A percentile compares a stretch with the other conserved stretches of the same genome.
phyloP scores from a whole-genome alignment of 768 basidiomycete species.

The Trametes elegans region DNA sequence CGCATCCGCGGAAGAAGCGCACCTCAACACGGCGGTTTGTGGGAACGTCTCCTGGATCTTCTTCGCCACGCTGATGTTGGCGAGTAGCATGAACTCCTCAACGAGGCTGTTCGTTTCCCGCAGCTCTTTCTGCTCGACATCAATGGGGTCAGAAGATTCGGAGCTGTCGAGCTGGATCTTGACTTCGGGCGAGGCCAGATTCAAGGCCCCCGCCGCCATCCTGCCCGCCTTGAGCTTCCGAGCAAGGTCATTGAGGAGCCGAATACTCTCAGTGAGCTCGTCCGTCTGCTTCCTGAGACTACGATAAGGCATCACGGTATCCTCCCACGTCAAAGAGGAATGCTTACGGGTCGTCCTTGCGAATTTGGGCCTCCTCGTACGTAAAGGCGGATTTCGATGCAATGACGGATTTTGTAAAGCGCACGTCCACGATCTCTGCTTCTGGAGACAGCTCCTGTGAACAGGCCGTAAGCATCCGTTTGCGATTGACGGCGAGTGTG shows the following conservation, averaged over 20 bases:
- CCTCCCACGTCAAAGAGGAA: neutral
- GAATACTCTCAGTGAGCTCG: conserved; percentile 78
- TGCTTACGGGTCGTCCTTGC: conserved; percentile 87
- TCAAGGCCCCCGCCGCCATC: conserved; percentile 96
- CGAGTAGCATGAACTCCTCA: conserved; percentile 98
- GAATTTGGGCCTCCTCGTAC: conserved; percentile 92
- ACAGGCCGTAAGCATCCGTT: conserved; percentile 6
- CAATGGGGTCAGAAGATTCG: conserved; percentile 93
- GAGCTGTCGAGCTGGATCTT: conserved; percentile 93
- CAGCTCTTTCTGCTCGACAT: conserved; percentile 93
- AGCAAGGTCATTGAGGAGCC: conserved; percentile 85
- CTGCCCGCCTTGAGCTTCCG: conserved; percentile 79
- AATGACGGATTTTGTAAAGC: conserved; percentile 96
- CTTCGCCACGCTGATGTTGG: conserved; percentile 90
- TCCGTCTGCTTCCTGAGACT: conserved; percentile 66
- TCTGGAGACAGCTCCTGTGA: conserved; percentile 83
- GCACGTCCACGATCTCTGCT: conserved; percentile 85
- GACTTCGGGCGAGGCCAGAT: conserved; percentile 97
- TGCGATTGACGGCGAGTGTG: neutral
- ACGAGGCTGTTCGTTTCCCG: conserved; percentile 94
- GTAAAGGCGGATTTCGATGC: conserved; percentile 96
- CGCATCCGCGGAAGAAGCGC: conserved; percentile 12
- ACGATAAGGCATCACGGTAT: neutral
- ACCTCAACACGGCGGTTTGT: conserved; percentile 91
- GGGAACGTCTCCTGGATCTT: conserved; percentile 95